A percentile compares a stretch with the other conserved stretches of the same genome.
These are phyloP conservation scores for Sambucus nigra DNA, from an alignment of 129 eudicot genomes.

Conservation along the genomic window DNA sequence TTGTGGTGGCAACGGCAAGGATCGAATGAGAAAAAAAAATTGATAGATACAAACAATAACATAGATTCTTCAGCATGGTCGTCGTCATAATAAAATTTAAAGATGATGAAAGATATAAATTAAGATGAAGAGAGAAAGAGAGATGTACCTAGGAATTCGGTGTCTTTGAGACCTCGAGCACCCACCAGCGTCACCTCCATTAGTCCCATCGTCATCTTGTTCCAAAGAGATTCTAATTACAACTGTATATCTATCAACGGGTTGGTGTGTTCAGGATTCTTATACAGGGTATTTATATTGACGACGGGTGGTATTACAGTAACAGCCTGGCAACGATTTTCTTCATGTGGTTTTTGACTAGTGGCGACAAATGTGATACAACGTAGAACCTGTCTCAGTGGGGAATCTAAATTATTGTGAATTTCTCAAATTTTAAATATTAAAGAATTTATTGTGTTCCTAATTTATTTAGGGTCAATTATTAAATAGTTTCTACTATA, in stretches of 20 bases:
- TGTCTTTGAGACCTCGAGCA: constrained; percentile 49
- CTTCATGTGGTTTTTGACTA: too few relatives aligned
- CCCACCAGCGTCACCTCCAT: constrained; percentile 57
- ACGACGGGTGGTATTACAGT: too few relatives aligned
- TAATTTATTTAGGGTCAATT: too few relatives aligned
- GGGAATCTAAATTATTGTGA: too few relatives aligned
- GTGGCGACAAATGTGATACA: too few relatives aligned
- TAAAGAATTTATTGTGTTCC: too few relatives aligned
- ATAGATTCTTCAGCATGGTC: too few relatives aligned
- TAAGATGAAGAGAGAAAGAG: neutral
- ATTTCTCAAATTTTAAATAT: too few relatives aligned
- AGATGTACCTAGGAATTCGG: constrained; percentile 45
- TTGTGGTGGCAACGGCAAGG: neutral
- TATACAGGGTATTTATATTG: neutral
- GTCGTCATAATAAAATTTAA: too few relatives aligned
- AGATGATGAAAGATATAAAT: neutral
- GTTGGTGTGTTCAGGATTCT: neutral
- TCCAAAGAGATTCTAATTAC: neutral
- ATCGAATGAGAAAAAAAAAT: neutral
- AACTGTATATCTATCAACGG: too few relatives aligned
- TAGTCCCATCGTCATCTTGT: constrained; percentile 44
- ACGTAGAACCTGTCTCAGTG: too few relatives aligned
- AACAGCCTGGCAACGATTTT: neutral
- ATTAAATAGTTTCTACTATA: too few relatives aligned
- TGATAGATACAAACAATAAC: neutral